Evolutionary conservation across 257 asterid genomes (phyloP), one percentile per base, ranked within the genome.

Genomic region (Petunia secreta): DNA sequence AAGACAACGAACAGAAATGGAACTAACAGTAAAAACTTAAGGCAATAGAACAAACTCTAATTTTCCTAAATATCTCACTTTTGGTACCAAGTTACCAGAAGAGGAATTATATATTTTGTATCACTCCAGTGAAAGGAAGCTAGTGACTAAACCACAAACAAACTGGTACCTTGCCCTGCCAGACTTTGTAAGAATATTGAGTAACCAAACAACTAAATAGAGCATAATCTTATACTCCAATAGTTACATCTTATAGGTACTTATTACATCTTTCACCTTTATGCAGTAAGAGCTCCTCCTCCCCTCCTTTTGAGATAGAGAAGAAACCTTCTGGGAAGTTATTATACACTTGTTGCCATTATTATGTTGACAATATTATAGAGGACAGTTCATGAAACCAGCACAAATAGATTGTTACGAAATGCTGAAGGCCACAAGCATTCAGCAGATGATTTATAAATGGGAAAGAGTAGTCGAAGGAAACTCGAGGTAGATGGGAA

Each of bases 11-110:
- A 53, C 8, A 66, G 53, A 43, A 67, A 43, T n/a, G 57, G 75
- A 67, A 43, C 57, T 67, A 68, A 16, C 39, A 44, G 75, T 44
- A 68, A 68, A 68, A 25, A 16, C 36, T 44, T 55, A 68, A 68
- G 58, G 57, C 57, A 68, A 16, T 44, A 8, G 55, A 68, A 53
- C 75, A 68, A 16, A 68, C 40, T 44, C 75, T 44, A 68, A 3
- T n/a, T 68, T 25, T 44, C 44, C 75, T 41, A 14, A 67, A 43
- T 5, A 67, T n/a, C n/a, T 67, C 75, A 67, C 55, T 50, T 15
- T 0, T 67, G 75, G 39, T 40, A 67, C 25, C 55, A 66, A 41
- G 41, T 66, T 41, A 66, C 43, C 38, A 67, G 55, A 38, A 43
- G 75, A 43, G 75, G 39, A 67, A 67, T 41, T 50, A 8, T 36